Conservation (phyloP, 306 rosid species). For the Myrica gale region DNA sequence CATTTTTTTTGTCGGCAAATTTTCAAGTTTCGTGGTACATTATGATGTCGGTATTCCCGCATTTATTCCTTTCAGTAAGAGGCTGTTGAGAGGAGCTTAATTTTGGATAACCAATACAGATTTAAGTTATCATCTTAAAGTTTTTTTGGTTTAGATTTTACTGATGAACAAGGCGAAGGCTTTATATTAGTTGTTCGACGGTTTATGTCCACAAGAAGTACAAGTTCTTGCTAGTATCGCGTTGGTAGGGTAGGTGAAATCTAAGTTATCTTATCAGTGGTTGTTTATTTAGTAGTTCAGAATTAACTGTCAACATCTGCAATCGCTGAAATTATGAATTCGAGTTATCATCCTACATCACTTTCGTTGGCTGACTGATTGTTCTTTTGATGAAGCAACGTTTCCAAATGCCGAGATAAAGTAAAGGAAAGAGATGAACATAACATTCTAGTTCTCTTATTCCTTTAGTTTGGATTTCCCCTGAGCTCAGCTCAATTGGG, state of each 20-base stretch:
- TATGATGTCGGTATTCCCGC: not conserved
- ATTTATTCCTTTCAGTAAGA: not conserved
- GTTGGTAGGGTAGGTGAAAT: conserved; percentile 17
- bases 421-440: not conserved
- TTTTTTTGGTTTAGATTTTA: conserved; percentile 11
- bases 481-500: not conserved
- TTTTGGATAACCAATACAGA: not conserved
- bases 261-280: not conserved
- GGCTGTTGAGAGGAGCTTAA: not conserved
- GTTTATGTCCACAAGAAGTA: conserved; percentile 8
- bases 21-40: conserved; percentile 23
- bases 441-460: no score
- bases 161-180: not conserved
- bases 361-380: not conserved
- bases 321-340: not conserved
- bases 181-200: conserved; percentile 21
- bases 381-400: not conserved
- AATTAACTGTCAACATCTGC: conserved; percentile 4
- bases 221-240: not conserved
- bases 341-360: not conserved
- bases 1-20: not conserved
- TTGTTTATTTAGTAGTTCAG: conserved; percentile 8
- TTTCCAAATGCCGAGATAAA: not conserved
- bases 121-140: not conserved
- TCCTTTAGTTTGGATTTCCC: no score